Evolutionary conservation across 2,329 filamentous ascomycete species (phyloP).

Genomic region (Aspergillus versicolor): DNA sequence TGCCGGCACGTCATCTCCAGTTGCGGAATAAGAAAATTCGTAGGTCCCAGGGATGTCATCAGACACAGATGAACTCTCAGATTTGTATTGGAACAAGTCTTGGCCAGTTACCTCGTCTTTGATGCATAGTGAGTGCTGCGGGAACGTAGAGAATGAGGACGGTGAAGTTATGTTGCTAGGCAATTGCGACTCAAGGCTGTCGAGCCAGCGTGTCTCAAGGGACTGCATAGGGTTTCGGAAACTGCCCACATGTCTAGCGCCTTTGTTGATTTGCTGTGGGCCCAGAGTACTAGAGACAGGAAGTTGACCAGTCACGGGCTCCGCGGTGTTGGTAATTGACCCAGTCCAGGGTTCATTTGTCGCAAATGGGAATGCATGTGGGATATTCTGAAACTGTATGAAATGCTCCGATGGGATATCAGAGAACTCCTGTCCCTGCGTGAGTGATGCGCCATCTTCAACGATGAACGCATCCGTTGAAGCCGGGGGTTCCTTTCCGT

Average conservation of each 20-base stretch:
- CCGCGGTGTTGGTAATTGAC: slow-evolving; percentile 12
- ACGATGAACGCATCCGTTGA: slow-evolving; percentile 35
- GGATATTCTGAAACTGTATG: slow-evolving; percentile 31
- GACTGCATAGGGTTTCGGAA: slow-evolving; percentile 29
- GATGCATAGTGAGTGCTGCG: slow-evolving; percentile 18
- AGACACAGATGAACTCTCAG: slow-evolving; percentile 38
- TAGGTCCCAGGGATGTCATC: slow-evolving; percentile 34
- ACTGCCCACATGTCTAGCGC: slow-evolving; percentile 17
- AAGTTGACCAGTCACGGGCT: slow-evolving; percentile 6
- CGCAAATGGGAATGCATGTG: slow-evolving; percentile 30
- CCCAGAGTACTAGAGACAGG: slow-evolving; percentile 18
- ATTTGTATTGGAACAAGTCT: slow-evolving; percentile 36
- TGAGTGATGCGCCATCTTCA: slow-evolving; percentile 33
- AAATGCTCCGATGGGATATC: slow-evolving; percentile 31
- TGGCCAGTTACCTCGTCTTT: slow-evolving; percentile 20
- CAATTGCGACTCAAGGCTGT: slow-evolving; percentile 33
- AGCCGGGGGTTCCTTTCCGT: slow-evolving; percentile 28
- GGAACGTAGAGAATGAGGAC: slow-evolving; percentile 20
- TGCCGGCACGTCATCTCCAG: slow-evolving; percentile 29
- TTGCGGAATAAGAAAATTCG: slow-evolving; percentile 34
- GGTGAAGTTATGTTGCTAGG: slow-evolving; percentile 30
- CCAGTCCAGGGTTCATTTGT: slow-evolving; percentile 29
- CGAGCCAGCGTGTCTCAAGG: slow-evolving; percentile 36
- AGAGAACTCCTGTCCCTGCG: slow-evolving; percentile 28
- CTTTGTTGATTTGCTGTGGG: slow-evolving; percentile 24